Conservation (phyloP, 257 asterid species). For the Mentha longifolia region DNA sequence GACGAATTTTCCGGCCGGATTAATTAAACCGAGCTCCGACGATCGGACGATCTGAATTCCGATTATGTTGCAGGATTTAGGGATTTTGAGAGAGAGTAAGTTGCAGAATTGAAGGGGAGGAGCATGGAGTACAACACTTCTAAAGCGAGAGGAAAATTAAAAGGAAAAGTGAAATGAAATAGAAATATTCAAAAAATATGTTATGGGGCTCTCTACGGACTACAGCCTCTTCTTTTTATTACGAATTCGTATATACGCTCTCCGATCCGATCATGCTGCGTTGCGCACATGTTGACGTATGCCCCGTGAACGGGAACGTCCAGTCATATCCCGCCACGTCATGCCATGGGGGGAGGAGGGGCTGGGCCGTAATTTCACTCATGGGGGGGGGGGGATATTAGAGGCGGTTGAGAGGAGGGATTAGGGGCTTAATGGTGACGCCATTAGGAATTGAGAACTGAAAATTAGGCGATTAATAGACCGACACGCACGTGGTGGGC, state of each 20-base stretch:
- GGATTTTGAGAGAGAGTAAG: background rate
- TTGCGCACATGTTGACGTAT: background rate
- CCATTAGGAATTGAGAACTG: conserved; percentile 38
- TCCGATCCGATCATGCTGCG: conserved; percentile 15
- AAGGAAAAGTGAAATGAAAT: conserved; percentile 7
- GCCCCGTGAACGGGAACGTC: background rate
- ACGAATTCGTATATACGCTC: conserved; percentile 38
- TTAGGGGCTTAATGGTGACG: conserved; percentile 43
- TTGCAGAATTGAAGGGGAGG: background rate
- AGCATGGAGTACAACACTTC: conserved; percentile 20
- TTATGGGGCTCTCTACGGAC: conserved; percentile 2
- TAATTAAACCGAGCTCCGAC: too few relatives aligned
- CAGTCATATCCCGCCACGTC: conserved; percentile 2
- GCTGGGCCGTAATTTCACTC: background rate
- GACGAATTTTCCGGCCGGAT: background rate
- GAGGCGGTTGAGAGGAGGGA: conserved; percentile 15
- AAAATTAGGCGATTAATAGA: conserved; percentile 53
- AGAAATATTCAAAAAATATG: background rate
- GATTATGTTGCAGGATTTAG: background rate
- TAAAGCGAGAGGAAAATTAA: conserved; percentile 9
- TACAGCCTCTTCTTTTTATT: conserved; percentile 39
- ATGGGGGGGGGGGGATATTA: background rate
- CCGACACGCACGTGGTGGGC: conserved; percentile 47
- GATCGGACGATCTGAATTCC: background rate
- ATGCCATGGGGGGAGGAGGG: background rate